Evolutionary conservation across 257 asterid genomes (phyloP).

Genomic region (Ligustrum vulgare): DNA sequence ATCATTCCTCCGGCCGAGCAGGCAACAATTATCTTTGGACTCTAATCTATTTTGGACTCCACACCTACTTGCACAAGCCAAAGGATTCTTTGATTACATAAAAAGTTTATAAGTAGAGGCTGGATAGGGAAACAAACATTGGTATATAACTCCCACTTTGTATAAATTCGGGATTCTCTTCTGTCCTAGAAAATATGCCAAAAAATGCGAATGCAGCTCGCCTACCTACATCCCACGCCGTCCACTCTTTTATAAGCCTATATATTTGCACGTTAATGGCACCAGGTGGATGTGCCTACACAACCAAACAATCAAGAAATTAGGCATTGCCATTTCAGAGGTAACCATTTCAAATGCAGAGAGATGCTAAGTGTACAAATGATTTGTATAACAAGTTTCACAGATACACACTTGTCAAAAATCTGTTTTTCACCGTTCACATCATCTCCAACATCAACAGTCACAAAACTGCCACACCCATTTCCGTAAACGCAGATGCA

Average conservation of each 20-base stretch:
- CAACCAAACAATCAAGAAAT: conserved; percentile 10
- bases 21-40: conserved; percentile 82
- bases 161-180: conserved; percentile 88
- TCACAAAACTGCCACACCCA: too few species aligned
- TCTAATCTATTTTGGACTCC: conserved; percentile 68
- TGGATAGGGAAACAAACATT: background rate
- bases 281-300: conserved; percentile 85
- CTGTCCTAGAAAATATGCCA: conserved; percentile 88
- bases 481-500: too few species aligned
- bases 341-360: background rate
- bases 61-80: conserved; percentile 53
- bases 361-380: too few species aligned
- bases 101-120: background rate
- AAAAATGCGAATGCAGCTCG: conserved; percentile 93
- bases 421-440: too few species aligned
- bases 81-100: background rate
- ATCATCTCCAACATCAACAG: too few species aligned
- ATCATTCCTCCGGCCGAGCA: conserved; percentile 89
- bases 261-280: conserved; percentile 92
- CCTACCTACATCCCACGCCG: conserved; percentile 96
- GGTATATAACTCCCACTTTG: conserved; percentile 38
- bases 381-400: too few species aligned
- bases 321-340: background rate
- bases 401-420: too few species aligned
- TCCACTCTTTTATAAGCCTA: conserved; percentile 97